A percentile compares a stretch with the other conserved stretches of the same genome.
Evolutionary conservation across 2,329 filamentous ascomycete species (phyloP).

Genomic region (Myriosclerotinia scirpicola): DNA sequence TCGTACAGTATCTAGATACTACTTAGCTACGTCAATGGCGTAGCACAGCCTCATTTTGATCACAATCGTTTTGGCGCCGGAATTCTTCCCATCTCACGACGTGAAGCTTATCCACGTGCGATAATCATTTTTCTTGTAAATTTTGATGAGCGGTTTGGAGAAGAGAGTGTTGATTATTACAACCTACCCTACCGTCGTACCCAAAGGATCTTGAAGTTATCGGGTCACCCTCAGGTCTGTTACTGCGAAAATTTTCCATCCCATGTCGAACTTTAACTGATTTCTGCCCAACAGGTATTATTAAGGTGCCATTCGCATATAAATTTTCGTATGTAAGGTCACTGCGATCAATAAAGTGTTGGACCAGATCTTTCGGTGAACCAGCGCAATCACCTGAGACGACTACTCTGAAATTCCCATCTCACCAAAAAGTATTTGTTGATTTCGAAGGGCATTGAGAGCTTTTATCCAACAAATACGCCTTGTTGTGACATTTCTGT

Average conservation of each 20-base stretch:
- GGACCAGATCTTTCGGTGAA: background rate
- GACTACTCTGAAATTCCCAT: background rate
- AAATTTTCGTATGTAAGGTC: background rate
- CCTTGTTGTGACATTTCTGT: background rate
- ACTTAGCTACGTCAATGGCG: background rate
- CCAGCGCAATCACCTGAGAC: background rate
- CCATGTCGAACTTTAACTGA: slow-evolving; percentile 5
- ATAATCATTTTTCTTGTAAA: background rate
- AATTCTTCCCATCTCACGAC: background rate
- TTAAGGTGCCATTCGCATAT: background rate
- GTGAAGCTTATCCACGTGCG: slow-evolving; percentile 6
- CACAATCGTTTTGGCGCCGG: background rate
- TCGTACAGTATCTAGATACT: no score
- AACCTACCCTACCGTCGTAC: background rate
- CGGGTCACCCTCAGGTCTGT: slow-evolving; percentile 12
- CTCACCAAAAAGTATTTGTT: background rate
- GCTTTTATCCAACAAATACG: background rate
- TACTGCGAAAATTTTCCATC: background rate
- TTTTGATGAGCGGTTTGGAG: background rate
- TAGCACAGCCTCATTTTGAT: slow-evolving; percentile 5
- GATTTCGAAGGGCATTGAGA: background rate
- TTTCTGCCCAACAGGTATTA: slow-evolving; percentile 8
- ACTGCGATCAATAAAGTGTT: slow-evolving; percentile 6
- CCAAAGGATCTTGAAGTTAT: background rate
- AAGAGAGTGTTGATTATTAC: background rate